phyloP scores from a whole-genome alignment of 1,139 yeast genomes.

The Blastobotrys malaysiensis region DNA sequence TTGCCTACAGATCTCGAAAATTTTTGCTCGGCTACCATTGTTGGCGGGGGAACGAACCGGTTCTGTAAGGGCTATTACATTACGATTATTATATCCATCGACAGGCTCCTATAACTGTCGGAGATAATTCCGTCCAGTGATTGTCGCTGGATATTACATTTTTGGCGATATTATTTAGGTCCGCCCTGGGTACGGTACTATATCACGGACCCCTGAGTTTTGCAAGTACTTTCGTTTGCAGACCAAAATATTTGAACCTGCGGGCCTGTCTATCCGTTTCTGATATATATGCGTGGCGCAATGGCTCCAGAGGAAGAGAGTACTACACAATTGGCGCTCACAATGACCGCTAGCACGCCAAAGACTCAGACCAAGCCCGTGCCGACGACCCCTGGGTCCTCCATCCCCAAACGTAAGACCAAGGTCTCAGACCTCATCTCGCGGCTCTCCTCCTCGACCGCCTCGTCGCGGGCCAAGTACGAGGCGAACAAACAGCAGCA shows the following conservation, averaged over 20 bases:
- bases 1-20: too few relatives aligned
- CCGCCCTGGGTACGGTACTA: not conserved
- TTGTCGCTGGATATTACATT: not conserved
- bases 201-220: not conserved
- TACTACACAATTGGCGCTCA: not conserved
- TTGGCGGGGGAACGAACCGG: too few relatives aligned
- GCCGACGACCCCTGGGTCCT: conserved; percentile 6
- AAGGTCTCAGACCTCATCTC: conserved; percentile 27
- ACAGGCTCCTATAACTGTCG: not conserved
- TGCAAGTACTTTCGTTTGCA: too few relatives aligned
- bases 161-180: not conserved
- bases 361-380: conserved; percentile 1
- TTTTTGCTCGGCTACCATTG: not conserved
- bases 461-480: conserved; percentile 27
- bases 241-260: not conserved
- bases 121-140: not conserved
- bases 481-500: conserved; percentile 11
- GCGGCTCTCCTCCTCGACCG: conserved; percentile 27
- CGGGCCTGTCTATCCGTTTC: too few relatives aligned
- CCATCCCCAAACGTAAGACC: conserved; percentile 19
- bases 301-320: not conserved
- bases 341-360: not conserved
- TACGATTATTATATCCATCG: not conserved
- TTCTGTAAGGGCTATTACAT: too few relatives aligned
- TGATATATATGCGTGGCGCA: not conserved